A percentile compares a stretch with the other conserved stretches of the same genome.
Evolutionary conservation across 202 grass and related monocot genomes (phyloP).

Genomic region (Carex sylvatica): DNA sequence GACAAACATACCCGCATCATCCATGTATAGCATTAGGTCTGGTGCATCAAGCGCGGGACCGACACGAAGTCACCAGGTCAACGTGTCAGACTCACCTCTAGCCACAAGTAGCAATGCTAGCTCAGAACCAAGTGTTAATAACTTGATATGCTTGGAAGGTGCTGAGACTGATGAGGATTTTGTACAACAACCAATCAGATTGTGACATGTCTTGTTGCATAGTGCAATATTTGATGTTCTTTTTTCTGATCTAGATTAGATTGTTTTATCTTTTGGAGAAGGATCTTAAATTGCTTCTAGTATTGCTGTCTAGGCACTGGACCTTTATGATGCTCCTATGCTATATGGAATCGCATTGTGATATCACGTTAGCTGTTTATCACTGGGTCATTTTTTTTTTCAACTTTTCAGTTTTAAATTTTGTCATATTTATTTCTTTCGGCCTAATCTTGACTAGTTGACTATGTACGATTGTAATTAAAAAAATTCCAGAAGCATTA

Average conservation of each 20-base stretch:
- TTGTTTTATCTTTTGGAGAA: conserved; percentile 26
- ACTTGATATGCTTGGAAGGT: conserved; percentile 68
- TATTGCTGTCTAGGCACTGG: conserved; percentile 14
- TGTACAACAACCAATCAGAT: conserved; percentile 26
- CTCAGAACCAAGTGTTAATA: conserved; percentile 82
- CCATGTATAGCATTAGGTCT: conserved; percentile 71
- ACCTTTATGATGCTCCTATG: neutral
- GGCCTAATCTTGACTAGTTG: neutral
- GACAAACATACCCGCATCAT: conserved; percentile 87
- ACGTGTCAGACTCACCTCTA: conserved; percentile 75
- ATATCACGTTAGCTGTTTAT: neutral
- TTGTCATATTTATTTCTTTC: neutral
- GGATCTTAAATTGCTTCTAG: conserved; percentile 14
- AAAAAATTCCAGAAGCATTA: neutral
- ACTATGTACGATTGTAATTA: no score
- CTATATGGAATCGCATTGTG: neutral
- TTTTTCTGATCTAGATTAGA: conserved; percentile 16
- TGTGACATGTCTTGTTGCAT: conserved; percentile 2
- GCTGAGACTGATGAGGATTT: conserved; percentile 84
- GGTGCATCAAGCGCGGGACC: conserved; percentile 25
- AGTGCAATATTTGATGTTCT: conserved; percentile 12
- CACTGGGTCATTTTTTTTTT: neutral
- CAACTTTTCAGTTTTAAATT: neutral
- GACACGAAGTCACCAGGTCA: conserved; percentile 57
- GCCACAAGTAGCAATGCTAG: conserved; percentile 94